Base-by-base conservation (phyloP, 148 eudicot species). In the Vaccinium macrocarpon region DNA sequence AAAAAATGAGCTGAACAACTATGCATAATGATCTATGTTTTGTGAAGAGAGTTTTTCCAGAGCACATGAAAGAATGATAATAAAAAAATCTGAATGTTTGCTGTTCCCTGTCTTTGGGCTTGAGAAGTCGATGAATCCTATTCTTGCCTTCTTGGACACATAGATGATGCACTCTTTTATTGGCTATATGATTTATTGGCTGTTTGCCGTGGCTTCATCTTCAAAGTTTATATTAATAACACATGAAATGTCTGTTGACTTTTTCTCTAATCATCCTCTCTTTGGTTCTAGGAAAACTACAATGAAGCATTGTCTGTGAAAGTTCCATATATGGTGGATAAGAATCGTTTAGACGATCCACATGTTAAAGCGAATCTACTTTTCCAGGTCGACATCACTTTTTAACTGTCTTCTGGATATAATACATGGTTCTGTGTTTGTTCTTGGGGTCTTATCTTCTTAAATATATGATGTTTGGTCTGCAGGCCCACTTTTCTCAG, bases 401-500 rank as follows among this genome's bases (percentile, higher is more conserved):
- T 49, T 49, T 57, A 18, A 32, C 23, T 50, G 16, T 83, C 12
- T 81, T 56, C 71, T 75, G 42, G 57, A 72, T 42, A 59, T 29
- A 59, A 23, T 82, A 23, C 32, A 29, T 68, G 27, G 50, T 77
- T 53, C 74, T 74, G 76, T 79, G 23, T 72, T 32, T 72, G 61
- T 19, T 27, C 38, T 68, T 12, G 72, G 35, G 35, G 73, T 68
- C 42, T 42, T 80, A 6, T 42, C 62, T 86, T 27, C 51, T 51
- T 52, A 80, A 48, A 77, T 48, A 50, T 38, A 35, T 79, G 74
- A 21, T 52, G 38, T 70, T 81, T 88, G 78, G 76, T 64, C 77
- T 88, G n/a, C 94, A 96, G 99, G 99, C 99, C 66, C 99, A 96
- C 87, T 94, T 96, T 90, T 94, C 98, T 73, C 97, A 92, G 87